A percentile compares a stretch with the other conserved stretches of the same genome.
These are phyloP conservation scores for Odontarrhena argentea DNA, from an alignment of 345 rosid species.

Conservation along the genomic window DNA sequence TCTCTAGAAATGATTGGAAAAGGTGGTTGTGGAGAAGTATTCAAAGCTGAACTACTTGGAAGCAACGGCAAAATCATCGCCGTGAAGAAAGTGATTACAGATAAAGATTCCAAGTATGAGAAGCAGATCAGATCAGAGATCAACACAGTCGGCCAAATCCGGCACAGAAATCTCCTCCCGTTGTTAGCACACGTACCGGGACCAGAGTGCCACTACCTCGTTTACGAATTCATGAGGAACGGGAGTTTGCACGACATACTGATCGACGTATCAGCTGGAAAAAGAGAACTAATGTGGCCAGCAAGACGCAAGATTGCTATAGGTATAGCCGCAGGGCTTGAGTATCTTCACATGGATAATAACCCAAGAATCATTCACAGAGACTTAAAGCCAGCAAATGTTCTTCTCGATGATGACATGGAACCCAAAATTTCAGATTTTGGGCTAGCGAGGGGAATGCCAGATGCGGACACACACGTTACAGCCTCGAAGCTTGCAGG, in stretches of 20 bases:
- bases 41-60: constrained; percentile 69
- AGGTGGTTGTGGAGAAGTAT: constrained; percentile 95
- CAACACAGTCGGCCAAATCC: constrained; percentile 70
- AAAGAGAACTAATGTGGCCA: constrained; percentile 63
- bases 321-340: constrained; percentile 85
- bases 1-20: constrained; percentile 62
- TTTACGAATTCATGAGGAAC: constrained; percentile 90
- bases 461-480: constrained; percentile 69
- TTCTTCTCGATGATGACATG: constrained; percentile 88
- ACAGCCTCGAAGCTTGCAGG: constrained; percentile 72
- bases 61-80: constrained; percentile 75
- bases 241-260: constrained; percentile 79
- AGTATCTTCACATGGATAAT: constrained; percentile 77
- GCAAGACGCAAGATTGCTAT: constrained; percentile 68
- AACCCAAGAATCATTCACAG: constrained; percentile 75
- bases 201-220: constrained; percentile 76
- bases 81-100: constrained; percentile 71
- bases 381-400: constrained; percentile 87
- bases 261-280: constrained; percentile 49
- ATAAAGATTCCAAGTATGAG: constrained; percentile 81
- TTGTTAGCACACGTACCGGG: constrained; percentile 75
- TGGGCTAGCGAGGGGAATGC: constrained; percentile 80
- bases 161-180: constrained; percentile 81
- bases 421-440: constrained; percentile 92
- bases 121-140: constrained; percentile 84